phyloP scores from a whole-genome alignment of 345 rosid species.

The Erodium maritimum region DNA sequence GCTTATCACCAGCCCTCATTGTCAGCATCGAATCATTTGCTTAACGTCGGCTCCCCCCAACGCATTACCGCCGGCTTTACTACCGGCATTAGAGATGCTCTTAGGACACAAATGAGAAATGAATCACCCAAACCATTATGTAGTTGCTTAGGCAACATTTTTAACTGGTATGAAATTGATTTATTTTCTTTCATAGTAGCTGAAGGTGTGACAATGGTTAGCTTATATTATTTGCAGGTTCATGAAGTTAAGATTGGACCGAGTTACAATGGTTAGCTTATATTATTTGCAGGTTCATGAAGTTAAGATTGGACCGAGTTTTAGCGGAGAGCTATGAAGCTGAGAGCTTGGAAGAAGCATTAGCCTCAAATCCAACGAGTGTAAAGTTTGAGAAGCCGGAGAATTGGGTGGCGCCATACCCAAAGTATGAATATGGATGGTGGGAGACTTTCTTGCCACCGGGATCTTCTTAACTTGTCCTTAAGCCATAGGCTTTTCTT shows the following conservation, averaged over 20 bases:
- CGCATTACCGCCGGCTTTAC: no score
- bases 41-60: no score
- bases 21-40: no score
- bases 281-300: no score
- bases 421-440: conserved; percentile 88
- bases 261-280: conserved; percentile 69
- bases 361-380: conserved; percentile 57
- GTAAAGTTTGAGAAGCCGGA: conserved; percentile 69
- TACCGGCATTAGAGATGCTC: no score
- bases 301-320: conserved; percentile 89
- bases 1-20: no score
- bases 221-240: conserved; percentile 36
- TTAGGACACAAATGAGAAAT: no score
- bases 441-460: conserved; percentile 79
- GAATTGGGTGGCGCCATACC: conserved; percentile 88
- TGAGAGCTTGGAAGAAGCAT: conserved; percentile 54
- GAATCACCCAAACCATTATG: no score
- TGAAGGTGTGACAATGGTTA: no score
- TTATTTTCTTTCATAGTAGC: neutral
- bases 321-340: conserved; percentile 65
- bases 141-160: no score
- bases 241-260: conserved; percentile 92
- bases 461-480: conserved; percentile 8
- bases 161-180: neutral
- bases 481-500: conserved; percentile 4